These are phyloP conservation scores for Neofusicoccum sp. DNA, from an alignment of 2,329 filamentous ascomycete genomes.

Conservation along the genomic window DNA sequence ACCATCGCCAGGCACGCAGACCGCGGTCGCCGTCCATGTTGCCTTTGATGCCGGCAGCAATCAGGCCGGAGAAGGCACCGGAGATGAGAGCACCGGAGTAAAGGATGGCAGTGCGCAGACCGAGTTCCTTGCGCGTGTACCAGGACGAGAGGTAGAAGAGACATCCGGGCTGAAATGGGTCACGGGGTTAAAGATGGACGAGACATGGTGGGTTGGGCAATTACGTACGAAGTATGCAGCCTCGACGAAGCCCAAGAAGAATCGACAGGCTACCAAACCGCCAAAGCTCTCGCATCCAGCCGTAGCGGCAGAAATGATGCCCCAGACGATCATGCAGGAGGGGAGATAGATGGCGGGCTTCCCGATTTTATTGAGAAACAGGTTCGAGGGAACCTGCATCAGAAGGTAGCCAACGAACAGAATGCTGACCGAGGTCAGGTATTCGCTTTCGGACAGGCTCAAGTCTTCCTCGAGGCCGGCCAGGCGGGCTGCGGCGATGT, in stretches of 20 bases:
- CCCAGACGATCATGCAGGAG: constrained; percentile 43
- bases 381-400: constrained; percentile 49
- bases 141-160: constrained; percentile 64
- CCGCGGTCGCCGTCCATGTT: constrained; percentile 61
- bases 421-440: constrained; percentile 53
- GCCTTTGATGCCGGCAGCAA: constrained; percentile 60
- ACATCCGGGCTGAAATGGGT: constrained; percentile 49
- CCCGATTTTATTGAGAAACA: constrained; percentile 44
- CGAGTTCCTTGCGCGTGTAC: constrained; percentile 69
- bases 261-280: constrained; percentile 48
- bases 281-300: constrained; percentile 45
- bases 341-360: constrained; percentile 42
- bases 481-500: constrained; percentile 65
- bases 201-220: constrained; percentile 33
- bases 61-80: constrained; percentile 67
- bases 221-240: constrained; percentile 44
- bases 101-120: constrained; percentile 63
- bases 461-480: constrained; percentile 62
- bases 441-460: constrained; percentile 56
- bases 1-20: constrained; percentile 55
- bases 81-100: constrained; percentile 69
- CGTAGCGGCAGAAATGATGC: constrained; percentile 39
- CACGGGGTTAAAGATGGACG: background rate
- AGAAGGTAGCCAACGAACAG: constrained; percentile 59
- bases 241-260: constrained; percentile 55